Conservation (phyloP, 495 filamentous ascomycete species). For the Trichoderma asperelloides region DNA sequence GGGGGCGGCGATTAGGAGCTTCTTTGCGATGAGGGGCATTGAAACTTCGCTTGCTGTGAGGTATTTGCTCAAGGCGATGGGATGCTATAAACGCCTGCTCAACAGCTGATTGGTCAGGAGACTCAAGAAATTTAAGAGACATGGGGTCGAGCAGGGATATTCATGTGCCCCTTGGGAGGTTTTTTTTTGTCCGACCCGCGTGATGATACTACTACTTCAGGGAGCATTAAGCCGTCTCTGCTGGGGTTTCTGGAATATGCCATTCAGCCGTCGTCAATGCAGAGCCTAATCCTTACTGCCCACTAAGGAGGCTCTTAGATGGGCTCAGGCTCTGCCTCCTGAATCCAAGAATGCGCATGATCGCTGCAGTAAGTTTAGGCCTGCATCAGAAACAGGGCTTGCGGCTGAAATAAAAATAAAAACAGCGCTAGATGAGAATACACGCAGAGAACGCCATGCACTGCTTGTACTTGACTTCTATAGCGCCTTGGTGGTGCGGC, state of each 20-base stretch:
- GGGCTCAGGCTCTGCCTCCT: neutral
- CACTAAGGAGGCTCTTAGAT: neutral
- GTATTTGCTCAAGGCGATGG: neutral
- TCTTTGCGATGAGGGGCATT: neutral
- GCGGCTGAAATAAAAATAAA: neutral
- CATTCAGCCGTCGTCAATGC: neutral
- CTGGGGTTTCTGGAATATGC: neutral
- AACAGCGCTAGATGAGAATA: neutral
- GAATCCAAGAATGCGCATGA: neutral
- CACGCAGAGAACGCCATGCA: neutral
- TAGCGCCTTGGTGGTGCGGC: neutral
- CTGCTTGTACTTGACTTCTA: neutral
- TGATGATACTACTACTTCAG: neutral
- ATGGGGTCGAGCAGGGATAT: constrained; percentile 1
- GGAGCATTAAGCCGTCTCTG: neutral
- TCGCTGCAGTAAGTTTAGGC: neutral
- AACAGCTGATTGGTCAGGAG: neutral
- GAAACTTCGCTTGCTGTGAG: constrained; percentile 5
- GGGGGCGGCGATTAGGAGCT: neutral
- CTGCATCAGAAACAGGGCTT: neutral
- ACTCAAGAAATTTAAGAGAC: constrained; percentile 1
- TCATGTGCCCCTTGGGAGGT: neutral
- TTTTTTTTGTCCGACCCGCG: constrained; percentile 2
- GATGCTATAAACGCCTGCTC: neutral
- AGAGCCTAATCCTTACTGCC: neutral